Base-by-base conservation (phyloP, 2,329 filamentous ascomycete genomes). In the Trichoderma semiorbis region DNA sequence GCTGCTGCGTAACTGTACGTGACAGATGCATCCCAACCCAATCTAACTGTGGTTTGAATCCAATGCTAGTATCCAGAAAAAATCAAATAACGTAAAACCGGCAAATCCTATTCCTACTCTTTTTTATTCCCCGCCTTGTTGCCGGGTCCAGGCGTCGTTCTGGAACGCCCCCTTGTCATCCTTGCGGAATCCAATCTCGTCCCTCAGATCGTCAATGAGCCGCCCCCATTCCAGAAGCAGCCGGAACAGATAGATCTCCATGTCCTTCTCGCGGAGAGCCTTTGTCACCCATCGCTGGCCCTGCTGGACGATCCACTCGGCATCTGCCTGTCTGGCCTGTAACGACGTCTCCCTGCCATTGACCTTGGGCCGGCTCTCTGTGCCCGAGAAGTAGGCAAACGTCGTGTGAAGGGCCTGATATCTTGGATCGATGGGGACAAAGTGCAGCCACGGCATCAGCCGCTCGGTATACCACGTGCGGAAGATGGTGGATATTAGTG, bases 241-340 rank as follows among this genome's bases (percentile, higher is more conserved):
- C 61, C 93, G 84, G 78, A 95, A 96, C 76, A 95, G 85, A 77
- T 96, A 96, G 11, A 94, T 87, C 79, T 94, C 91, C 88, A 92
- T 93, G 77, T 96, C 93, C 78, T 91, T 91, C 76, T 87, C 88
- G 72, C 91, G 83, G 21, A 94, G 75, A 14, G 88, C 91, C 78
- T 85, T 84, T 7, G 83, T 82, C 3, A 89, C 89, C 92, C 92
- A 94, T 72, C 86, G 85, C 66, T 85, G 84, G 1, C 92, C 92
- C 74, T 90, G 82, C 70, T 89, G 85, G 5, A 91, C 89, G 75
- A 94, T 93, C 85, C 87, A 89, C 78, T 85, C 82, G 10, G 85
- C 91, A 74, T 92, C 89, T 12, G 83, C 73, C 34, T 53, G 55
- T 72, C 87, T 85, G 5, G 80, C 81, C 57, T 84, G 80, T 78